Percentiles rank a stretch among this genome's conserved stretches.
Evolutionary conservation across 2,329 filamentous ascomycete species (phyloP).

Genomic region (Calonectria hongkongensis): DNA sequence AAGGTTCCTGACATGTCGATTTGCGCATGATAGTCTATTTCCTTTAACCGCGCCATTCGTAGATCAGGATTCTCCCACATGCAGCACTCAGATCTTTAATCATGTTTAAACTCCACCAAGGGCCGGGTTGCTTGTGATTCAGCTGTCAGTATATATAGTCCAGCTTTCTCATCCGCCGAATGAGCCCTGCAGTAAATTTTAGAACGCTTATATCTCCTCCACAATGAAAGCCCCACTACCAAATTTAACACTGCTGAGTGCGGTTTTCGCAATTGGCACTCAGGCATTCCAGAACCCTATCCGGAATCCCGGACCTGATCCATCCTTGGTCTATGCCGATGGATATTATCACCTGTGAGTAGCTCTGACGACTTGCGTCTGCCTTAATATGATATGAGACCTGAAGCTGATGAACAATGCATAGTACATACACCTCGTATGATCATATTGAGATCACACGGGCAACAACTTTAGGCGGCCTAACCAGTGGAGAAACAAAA

Average conservation of each 20-base stretch:
- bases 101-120: too few relatives aligned
- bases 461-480: constrained; percentile 1
- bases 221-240: background rate
- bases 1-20: background rate
- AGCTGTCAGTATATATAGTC: constrained; percentile 4
- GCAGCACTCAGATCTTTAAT: background rate
- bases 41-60: background rate
- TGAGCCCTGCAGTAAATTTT: background rate
- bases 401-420: background rate
- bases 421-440: constrained; percentile 4
- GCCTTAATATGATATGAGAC: background rate
- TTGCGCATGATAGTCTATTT: background rate
- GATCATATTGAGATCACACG: constrained; percentile 13
- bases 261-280: background rate
- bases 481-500: constrained; percentile 9
- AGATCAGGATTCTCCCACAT: background rate
- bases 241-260: background rate
- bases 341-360: constrained; percentile 20
- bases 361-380: background rate
- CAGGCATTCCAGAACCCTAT: constrained; percentile 15
- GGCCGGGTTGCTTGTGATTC: background rate
- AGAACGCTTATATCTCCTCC: too few relatives aligned
- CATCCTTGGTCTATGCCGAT: constrained; percentile 11
- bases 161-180: background rate
- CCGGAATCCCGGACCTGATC: constrained; percentile 9